Percentiles rank a stretch among this genome's conserved stretches.
These are phyloP conservation scores for Euclidium syriacum DNA, from an alignment of 345 rosid genomes.

Conservation along the genomic window DNA sequence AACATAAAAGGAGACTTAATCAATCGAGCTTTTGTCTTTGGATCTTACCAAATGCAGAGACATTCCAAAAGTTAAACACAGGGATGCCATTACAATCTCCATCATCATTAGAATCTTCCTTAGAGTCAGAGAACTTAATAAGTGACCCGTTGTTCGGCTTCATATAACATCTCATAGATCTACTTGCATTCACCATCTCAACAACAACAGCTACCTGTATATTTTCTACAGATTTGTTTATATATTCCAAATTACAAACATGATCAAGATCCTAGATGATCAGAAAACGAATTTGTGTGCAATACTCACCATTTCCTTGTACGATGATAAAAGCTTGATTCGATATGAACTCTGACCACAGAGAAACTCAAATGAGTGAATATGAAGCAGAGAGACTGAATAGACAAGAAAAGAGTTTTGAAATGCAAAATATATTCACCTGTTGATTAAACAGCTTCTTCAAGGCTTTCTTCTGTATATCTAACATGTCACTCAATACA, in stretches of 20 bases:
- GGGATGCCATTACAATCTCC: constrained; percentile 80
- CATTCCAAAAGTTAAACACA: constrained; percentile 56
- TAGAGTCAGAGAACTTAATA: constrained; percentile 51
- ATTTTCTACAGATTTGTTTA: constrained; percentile 3
- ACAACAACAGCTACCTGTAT: constrained; percentile 51
- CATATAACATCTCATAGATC: constrained; percentile 61
- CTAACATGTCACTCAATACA: constrained; percentile 56
- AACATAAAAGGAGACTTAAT: neutral
- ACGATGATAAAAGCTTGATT: constrained; percentile 53
- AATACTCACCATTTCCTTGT: constrained; percentile 70
- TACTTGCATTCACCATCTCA: constrained; percentile 53
- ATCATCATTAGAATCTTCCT: constrained; percentile 44
- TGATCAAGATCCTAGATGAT: neutral
- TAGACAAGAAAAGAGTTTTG: neutral
- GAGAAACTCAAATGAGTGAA: constrained; percentile 2
- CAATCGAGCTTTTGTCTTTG: neutral
- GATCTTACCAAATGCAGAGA: constrained; percentile 55
- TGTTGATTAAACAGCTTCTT: constrained; percentile 63
- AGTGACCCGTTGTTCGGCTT: constrained; percentile 47
- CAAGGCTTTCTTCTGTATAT: constrained; percentile 65
- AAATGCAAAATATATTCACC: constrained; percentile 33
- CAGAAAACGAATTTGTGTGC: neutral
- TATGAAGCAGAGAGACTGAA: neutral
- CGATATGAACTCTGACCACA: constrained; percentile 48
- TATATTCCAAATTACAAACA: neutral